phyloP scores from a whole-genome alignment of 2,329 filamentous ascomycete genomes.

The Phaeosphaeria sp. region DNA sequence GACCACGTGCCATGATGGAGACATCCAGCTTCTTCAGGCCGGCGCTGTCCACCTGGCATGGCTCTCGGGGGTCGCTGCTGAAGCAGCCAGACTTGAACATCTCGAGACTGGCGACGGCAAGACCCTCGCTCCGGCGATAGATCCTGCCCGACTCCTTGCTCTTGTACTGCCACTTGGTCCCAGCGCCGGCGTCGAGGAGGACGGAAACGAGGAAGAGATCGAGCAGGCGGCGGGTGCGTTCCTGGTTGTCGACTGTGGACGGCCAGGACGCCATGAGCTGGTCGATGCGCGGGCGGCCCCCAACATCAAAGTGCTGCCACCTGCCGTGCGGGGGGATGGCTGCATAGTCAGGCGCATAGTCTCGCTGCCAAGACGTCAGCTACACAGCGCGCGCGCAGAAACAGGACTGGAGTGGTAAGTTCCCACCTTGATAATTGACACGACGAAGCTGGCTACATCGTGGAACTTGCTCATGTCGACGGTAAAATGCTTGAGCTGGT shows the following conservation, averaged over 20 bases:
- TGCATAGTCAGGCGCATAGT: constrained; percentile 72
- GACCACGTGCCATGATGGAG: constrained; percentile 76
- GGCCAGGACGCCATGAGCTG: constrained; percentile 75
- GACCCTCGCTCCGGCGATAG: constrained; percentile 85
- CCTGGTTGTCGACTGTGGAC: constrained; percentile 71
- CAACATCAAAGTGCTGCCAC: constrained; percentile 86
- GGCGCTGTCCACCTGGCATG: constrained; percentile 86
- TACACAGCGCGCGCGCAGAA: not conserved
- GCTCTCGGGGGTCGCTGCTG: constrained; percentile 80
- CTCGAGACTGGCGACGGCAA: constrained; percentile 79
- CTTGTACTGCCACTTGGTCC: constrained; percentile 90
- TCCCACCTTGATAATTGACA: constrained; percentile 91
- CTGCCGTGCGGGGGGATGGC: constrained; percentile 82
- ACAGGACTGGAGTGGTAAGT: not conserved
- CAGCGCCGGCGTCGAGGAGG: constrained; percentile 85
- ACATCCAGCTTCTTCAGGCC: constrained; percentile 78
- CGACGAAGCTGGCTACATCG: constrained; percentile 84
- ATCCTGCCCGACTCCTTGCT: constrained; percentile 84
- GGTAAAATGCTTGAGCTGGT: constrained; percentile 84
- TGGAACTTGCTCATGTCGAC: constrained; percentile 85
- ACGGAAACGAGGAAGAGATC: constrained; percentile 84
- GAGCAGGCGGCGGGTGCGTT: constrained; percentile 76
- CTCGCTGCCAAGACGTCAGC: constrained; percentile 59
- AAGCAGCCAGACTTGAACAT: constrained; percentile 96
- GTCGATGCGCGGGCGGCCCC: constrained; percentile 75